Conservation (phyloP, 805 yeast species). For the Schwanniomyces yamadae region DNA sequence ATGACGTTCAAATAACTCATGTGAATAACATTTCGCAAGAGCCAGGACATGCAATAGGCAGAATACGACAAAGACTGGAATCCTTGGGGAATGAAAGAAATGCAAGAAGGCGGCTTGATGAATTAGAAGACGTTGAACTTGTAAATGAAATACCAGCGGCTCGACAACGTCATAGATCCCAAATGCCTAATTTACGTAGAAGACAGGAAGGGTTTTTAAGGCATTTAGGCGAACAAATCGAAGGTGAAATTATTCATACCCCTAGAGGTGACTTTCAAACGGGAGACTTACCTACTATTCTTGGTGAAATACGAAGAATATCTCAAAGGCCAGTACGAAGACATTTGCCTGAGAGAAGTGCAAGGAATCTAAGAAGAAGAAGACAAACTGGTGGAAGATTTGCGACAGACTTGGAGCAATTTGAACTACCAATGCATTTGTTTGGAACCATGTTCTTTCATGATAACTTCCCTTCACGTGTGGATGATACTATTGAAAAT, state of each 20-base stretch:
- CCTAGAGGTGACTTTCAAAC: slow-evolving; percentile 6
- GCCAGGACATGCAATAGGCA: slow-evolving; percentile 2
- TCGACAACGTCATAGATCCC: too few species aligned
- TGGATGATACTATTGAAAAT: slow-evolving; percentile 17
- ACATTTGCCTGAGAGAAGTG: not conserved
- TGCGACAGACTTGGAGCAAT: slow-evolving; percentile 5
- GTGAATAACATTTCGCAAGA: slow-evolving; percentile 3
- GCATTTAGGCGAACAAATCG: slow-evolving; percentile 5
- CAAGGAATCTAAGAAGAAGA: slow-evolving; percentile 7
- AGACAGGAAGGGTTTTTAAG: slow-evolving; percentile 3
- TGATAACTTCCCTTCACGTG: slow-evolving; percentile 1
- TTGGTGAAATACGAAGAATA: slow-evolving; percentile 4
- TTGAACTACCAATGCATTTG: slow-evolving; percentile 8
- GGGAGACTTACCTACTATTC: slow-evolving; percentile 1
- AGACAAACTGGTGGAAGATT: slow-evolving; percentile 1
- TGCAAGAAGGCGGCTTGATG: slow-evolving; percentile 10
- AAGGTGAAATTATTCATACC: slow-evolving; percentile 5
- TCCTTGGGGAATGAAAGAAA: not conserved
- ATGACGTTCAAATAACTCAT: slow-evolving; percentile 19
- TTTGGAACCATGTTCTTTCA: slow-evolving; percentile 6
- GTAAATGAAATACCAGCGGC: slow-evolving; percentile 20
- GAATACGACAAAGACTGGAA: slow-evolving; percentile 4
- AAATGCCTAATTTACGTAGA: not conserved
- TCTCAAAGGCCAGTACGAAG: slow-evolving; percentile 3
- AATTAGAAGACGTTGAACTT: slow-evolving; percentile 23